Evolutionary conservation across 148 eudicot genomes (phyloP).

Genomic region (Beta vulgaris): DNA sequence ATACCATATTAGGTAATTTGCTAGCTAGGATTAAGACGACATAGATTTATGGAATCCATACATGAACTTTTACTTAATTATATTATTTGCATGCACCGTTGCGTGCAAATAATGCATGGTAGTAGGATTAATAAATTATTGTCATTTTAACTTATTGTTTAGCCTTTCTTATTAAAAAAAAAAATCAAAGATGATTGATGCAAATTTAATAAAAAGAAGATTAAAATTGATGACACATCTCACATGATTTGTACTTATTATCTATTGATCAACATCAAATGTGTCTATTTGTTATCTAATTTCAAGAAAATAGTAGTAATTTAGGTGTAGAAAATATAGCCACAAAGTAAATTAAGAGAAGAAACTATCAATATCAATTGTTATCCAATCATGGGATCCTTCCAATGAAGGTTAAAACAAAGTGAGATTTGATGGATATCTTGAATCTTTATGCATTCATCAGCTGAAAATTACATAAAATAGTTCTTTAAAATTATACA

Average conservation of each 20-base stretch:
- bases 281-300: neutral
- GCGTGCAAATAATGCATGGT: neutral
- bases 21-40: conserved; percentile 18
- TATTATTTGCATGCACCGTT: conserved; percentile 17
- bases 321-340: neutral
- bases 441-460: conserved; percentile 23
- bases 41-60: conserved; percentile 25
- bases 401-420: conserved; percentile 29
- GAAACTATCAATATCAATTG: conserved; percentile 22
- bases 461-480: conserved; percentile 33
- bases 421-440: conserved; percentile 31
- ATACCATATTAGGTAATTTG: conserved; percentile 25
- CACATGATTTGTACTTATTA: neutral
- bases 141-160: too few relatives aligned
- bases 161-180: too few relatives aligned
- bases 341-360: conserved; percentile 20
- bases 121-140: too few relatives aligned
- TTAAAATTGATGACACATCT: conserved; percentile 10
- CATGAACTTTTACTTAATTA: neutral
- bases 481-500: conserved; percentile 28
- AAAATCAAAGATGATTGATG: conserved; percentile 15
- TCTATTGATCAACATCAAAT: neutral
- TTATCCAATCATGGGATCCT: conserved; percentile 21
- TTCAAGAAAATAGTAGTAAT: neutral
- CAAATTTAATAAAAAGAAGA: neutral